Evolutionary conservation across 1,139 yeast species (phyloP), one percentile per base, ranked within the genome.

Genomic region (Yamadazyma oceani): DNA sequence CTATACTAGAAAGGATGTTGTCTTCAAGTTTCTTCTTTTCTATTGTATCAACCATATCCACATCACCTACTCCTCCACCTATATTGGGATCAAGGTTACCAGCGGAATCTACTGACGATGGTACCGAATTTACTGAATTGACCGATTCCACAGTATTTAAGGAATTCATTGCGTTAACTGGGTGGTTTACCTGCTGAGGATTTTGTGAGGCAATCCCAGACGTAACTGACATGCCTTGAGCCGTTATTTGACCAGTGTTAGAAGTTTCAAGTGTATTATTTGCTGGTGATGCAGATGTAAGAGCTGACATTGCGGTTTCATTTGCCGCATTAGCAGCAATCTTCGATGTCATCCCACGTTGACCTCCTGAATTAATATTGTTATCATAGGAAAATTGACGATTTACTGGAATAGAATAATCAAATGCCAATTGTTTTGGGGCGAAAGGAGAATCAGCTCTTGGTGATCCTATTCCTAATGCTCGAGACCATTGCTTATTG

Each of bases 401-500:
- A 24, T 45, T 47, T 12, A 49, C 46, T 1, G 53, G 49, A 13
- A 48, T 39, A 2, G 53, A 50, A 25, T 38, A 49, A 29, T 48
- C 52, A 17, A 44, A 42, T 15, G 17, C 24, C 8, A 45, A 21
- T 31, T 38, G 44, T 19, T 41, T 40, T 5, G 53, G 48, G 4
- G 45, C 40, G 28, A 46, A 48, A 3, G 51, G 51, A 11, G 49
- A 43, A 9, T 42, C 44, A 3, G 46, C 31, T 23, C 43, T 48
- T 4, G 53, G 51, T 1, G 50, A 43, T 26, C 45, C 38, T 11
- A 49, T 46, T 11, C 53, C 53, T 22, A 49, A 37, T 9, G 53
- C 48, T 34, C 44, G 43, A 9, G 50, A 46, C 51, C 51, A 46
- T 37, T 48, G 50, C 28, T 43, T 45, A 27, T 46, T 46, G 21